Evolutionary conservation across 2,329 filamentous ascomycete species (phyloP).

Genomic region (Remersonia thermophila): DNA sequence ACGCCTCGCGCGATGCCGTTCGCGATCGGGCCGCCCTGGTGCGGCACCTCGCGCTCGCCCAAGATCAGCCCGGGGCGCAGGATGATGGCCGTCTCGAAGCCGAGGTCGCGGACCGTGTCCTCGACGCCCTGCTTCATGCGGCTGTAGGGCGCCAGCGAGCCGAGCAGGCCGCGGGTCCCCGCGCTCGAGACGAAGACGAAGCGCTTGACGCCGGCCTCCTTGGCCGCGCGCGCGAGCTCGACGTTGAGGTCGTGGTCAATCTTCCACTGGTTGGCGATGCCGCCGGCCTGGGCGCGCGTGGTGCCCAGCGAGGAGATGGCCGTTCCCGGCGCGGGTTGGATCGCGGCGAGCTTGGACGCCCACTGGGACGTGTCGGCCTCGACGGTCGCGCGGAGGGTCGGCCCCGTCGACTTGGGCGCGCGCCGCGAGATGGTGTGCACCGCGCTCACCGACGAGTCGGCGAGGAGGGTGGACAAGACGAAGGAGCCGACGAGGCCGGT

Average conservation of each 20-base stretch:
- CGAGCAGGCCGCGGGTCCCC: conserved; percentile 31
- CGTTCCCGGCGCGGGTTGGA: conserved; percentile 44
- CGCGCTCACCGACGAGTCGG: conserved; percentile 36
- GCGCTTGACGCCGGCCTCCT: conserved; percentile 55
- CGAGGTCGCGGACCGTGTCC: conserved; percentile 56
- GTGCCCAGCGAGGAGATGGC: conserved; percentile 75
- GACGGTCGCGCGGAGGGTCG: conserved; percentile 55
- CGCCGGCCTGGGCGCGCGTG: conserved; percentile 61
- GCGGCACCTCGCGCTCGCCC: conserved; percentile 52
- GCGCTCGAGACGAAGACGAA: conserved; percentile 64
- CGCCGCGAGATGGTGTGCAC: conserved; percentile 57
- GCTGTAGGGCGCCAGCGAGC: conserved; percentile 37
- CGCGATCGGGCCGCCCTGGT: conserved; percentile 45
- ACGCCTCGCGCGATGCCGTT: conserved; percentile 43
- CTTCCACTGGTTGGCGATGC: conserved; percentile 68
- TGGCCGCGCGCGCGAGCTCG: conserved; percentile 63
- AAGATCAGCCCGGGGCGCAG: conserved; percentile 62
- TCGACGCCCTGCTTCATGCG: conserved; percentile 84
- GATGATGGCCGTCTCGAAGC: conserved; percentile 69
- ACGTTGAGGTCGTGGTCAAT: conserved; percentile 83
- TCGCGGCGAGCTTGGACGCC: conserved; percentile 44
- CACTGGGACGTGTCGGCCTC: conserved; percentile 58
- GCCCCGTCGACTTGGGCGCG: conserved; percentile 38
- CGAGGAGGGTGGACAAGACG: conserved; percentile 57
- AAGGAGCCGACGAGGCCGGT: conserved; percentile 60